Evolutionary conservation across 2,329 filamentous ascomycete species (phyloP).

Genomic region (Diaporthe capsici): DNA sequence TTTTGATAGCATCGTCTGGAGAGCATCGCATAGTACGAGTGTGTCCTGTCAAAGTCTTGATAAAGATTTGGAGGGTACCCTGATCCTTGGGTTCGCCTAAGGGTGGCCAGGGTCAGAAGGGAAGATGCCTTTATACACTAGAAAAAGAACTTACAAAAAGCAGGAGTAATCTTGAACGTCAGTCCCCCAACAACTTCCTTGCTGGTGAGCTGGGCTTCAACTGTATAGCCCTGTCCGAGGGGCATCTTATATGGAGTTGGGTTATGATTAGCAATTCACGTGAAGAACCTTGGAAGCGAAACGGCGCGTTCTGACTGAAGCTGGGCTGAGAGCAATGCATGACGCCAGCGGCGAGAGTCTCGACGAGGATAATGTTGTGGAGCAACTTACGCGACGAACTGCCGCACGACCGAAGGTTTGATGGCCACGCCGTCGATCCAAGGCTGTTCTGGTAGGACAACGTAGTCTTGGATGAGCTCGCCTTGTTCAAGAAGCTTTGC

Average conservation of each 20-base stretch:
- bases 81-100: constrained; percentile 46
- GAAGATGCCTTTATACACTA: neutral
- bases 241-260: constrained; percentile 49
- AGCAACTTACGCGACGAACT: constrained; percentile 58
- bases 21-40: neutral
- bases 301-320: neutral
- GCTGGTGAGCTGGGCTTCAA: constrained; percentile 62
- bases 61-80: neutral
- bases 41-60: neutral
- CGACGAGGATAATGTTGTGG: neutral
- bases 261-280: neutral
- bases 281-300: neutral
- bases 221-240: constrained; percentile 56
- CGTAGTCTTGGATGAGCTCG: constrained; percentile 48
- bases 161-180: constrained; percentile 57
- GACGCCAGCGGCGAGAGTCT: neutral
- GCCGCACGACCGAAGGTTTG: constrained; percentile 55
- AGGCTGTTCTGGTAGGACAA: constrained; percentile 54
- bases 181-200: constrained; percentile 57
- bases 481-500: constrained; percentile 28
- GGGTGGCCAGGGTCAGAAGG: constrained; percentile 10
- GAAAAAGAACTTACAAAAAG: neutral
- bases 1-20: neutral
- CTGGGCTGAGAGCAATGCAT: neutral
- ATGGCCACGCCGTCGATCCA: constrained; percentile 59